Conservation (phyloP, 2,329 filamentous ascomycete species). For the Aspergillus udagawae region DNA sequence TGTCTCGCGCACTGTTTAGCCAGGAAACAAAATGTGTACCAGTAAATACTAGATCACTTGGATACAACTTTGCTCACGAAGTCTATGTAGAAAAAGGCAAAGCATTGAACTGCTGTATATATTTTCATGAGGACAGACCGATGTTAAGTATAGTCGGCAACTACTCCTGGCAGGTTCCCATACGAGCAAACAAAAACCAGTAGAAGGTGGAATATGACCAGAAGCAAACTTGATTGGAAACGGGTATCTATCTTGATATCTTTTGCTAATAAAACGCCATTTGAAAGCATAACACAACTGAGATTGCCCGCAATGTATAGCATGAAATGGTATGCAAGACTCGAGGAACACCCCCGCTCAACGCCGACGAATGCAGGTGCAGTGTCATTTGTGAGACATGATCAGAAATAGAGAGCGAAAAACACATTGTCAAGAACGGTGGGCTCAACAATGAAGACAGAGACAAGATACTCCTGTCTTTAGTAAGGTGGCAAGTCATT, state of each 20-base stretch:
- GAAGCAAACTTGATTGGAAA: constrained; percentile 1
- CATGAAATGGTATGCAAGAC: background rate
- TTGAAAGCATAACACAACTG: constrained; percentile 15
- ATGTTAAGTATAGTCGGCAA: too few species aligned
- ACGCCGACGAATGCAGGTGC: constrained; percentile 5
- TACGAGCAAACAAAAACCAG: background rate
- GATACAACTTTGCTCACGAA: background rate
- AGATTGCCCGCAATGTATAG: background rate
- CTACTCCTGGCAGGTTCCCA: background rate
- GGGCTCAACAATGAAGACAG: background rate
- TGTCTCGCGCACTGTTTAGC: background rate
- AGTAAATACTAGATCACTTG: background rate
- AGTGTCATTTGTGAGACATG: background rate
- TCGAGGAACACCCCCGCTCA: background rate
- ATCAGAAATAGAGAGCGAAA: background rate
- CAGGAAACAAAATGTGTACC: background rate
- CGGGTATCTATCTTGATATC: constrained; percentile 11
- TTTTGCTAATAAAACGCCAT: constrained; percentile 16
- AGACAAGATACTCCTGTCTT: background rate
- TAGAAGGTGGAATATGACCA: background rate
- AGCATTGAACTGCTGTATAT: background rate
- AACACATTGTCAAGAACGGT: background rate
- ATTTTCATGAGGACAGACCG: background rate
- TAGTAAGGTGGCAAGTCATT: background rate
- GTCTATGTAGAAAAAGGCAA: background rate